Evolutionary conservation across 805 yeast genomes (phyloP).

Genomic region (Ogataea glucozyma): DNA sequence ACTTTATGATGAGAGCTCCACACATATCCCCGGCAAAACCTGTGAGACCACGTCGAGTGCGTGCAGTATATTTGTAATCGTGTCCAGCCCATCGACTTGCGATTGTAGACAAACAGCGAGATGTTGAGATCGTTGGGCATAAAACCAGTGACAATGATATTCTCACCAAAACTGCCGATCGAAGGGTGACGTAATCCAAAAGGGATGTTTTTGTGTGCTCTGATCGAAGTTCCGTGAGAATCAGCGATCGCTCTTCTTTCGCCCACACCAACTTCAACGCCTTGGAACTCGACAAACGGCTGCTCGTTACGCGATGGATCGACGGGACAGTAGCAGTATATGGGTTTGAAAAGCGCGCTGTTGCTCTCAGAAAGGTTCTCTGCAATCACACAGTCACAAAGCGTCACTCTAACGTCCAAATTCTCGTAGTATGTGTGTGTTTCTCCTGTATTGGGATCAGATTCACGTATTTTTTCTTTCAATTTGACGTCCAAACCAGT

Average conservation of each 20-base stretch:
- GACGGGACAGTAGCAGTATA: conserved; percentile 14
- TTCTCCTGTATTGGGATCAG: conserved; percentile 2
- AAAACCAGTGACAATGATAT: conserved; percentile 61
- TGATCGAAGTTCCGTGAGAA: conserved; percentile 3
- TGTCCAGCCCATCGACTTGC: conserved; percentile 63
- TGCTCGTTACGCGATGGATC: conserved; percentile 10
- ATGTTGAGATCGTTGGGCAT: conserved; percentile 48
- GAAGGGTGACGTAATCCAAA: conserved; percentile 53
- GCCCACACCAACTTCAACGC: conserved; percentile 9
- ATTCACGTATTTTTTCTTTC: conserved; percentile 8
- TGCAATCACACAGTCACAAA: conserved; percentile 12
- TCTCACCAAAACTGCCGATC: conserved; percentile 67
- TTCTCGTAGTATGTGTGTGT: conserved; percentile 24
- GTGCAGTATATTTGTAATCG: conserved; percentile 55
- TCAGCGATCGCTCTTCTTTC: conserved; percentile 10
- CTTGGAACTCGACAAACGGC: conserved; percentile 28
- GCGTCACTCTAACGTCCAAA: conserved; percentile 8
- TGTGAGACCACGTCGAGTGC: conserved; percentile 54
- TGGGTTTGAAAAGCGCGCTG: conserved; percentile 5
- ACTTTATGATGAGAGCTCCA: conserved; percentile 82
- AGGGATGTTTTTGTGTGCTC: conserved; percentile 38
- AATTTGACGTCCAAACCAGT: conserved; percentile 12
- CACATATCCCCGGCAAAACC: conserved; percentile 66
- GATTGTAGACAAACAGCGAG: conserved; percentile 51
- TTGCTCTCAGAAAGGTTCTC: conserved; percentile 2